Evolutionary conservation across 164 flowering plant genomes (phyloP), one percentile per base, ranked within the genome.

Genomic region (Liquidambar formosana): DNA sequence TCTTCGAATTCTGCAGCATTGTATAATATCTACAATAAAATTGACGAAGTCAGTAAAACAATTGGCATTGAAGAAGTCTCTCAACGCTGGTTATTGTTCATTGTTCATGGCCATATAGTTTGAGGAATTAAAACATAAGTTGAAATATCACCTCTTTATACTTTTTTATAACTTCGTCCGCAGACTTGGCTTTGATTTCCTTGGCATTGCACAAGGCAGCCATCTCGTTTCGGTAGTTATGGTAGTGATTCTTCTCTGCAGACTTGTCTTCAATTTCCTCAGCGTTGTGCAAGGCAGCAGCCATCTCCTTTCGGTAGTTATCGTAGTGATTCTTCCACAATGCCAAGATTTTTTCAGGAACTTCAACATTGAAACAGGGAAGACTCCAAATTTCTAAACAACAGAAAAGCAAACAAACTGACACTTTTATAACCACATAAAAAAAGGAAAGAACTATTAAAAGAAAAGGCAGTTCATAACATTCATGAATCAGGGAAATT

Each of bases 261-360:
- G 78, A 48, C 22, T 61, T 69, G 0, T 80, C 65, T 65, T 72
- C 83, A 11, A 15, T 28, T 22, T 80, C 81, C n/a, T n/a, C n/a
- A n/a, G n/a, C n/a, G 0, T 5, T n/a, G 2, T 33, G 18, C 69
- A 87, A 8, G 22, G 90, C 94, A 21, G 26, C 28, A 0, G 23
- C 0, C 98, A 92, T 94, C 0, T 90, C 95, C 1, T 0, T 0
- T 68, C 87, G 70, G 74, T 94, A 94, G 4, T 78, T 26, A 0
- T 45, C 25, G 63, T 90, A 89, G 41, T 19, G 79, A 0, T 22
- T 13, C n/a, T 27, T 44, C 97, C 97, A 92, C 38, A 44, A 26
- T 19, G 9, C 51, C 61, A 66, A 8, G 73, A 68, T 72, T 1
- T 5, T 21, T 28, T 64, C 52, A 1, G 89, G 86, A 38, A 84